Evolutionary conservation across 441 rosid genomes (phyloP), one percentile per base, ranked within the genome.

Genomic region (Adansonia gregorii): DNA sequence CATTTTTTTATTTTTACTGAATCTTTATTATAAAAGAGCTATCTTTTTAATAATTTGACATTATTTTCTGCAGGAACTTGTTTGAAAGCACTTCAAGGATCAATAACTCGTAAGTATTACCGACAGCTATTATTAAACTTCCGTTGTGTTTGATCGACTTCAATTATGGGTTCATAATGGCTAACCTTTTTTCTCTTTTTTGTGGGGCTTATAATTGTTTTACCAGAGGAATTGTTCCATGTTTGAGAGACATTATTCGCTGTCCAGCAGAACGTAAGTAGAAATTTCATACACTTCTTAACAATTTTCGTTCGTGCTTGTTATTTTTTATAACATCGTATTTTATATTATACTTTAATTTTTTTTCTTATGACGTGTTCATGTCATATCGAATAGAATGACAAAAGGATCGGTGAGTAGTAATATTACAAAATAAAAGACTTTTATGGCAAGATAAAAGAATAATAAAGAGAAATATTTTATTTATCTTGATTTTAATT

Each of bases 251-350:
- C 27, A 0, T 39, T 15, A 4, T 39, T 22, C 2, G 0, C 0
- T 87, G 92, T 78, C 76, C 78, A 0, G 15, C 15, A 15, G 66
- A 61, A 78, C 8, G 95, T 91, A 84, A 83, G 92, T 80, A 46
- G 11, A 67, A 75, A 48, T 49, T 1, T 17, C 55, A 74, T 27
- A 24, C 19, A 69, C 52, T 67, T 45, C 12, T 10, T 39, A n/a
- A 41, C 31, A 43, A 19, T 45, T 2, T 61, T 71, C 3, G 17
- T 11, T 15, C 4, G 9, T 35, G 27, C 8, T 41, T 9, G 2
- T 8, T 12, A 46, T 12, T 58, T 58, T 22, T 6, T 59, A 19
- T 60, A 22, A 10, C 8, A 20, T 56, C 27, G 1, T 24, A 24
- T 24, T 24, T 24, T 24, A 24, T 24, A 24, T 24, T 1, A 24